Evolutionary conservation across 768 basidiomycete species (phyloP).

Genomic region (Fomitopsis pulvina): DNA sequence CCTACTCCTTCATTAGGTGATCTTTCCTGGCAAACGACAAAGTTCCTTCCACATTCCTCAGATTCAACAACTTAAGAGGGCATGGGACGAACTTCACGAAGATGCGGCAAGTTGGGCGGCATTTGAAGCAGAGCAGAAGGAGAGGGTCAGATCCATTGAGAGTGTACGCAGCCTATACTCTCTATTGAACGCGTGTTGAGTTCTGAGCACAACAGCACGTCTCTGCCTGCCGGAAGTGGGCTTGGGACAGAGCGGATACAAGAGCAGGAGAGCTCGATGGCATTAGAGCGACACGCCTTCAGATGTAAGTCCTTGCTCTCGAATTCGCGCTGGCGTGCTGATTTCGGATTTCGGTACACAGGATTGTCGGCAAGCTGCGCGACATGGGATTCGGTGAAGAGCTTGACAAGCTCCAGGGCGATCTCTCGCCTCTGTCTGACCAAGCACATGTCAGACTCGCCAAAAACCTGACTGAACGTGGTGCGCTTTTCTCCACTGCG

Average conservation of each 20-base stretch:
- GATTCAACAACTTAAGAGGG: neutral
- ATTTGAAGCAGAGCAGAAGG: neutral
- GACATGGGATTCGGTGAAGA: slow-evolving; percentile 6
- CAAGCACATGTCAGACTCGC: slow-evolving; percentile 3
- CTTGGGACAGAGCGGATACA: neutral
- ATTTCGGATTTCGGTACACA: neutral
- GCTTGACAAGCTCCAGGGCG: neutral
- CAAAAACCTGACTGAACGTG: slow-evolving; percentile 6
- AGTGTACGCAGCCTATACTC: neutral
- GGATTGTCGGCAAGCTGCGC: slow-evolving; percentile 1
- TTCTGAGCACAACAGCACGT: neutral
- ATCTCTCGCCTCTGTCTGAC: neutral
- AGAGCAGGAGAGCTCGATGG: neutral
- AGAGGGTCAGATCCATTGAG: neutral
- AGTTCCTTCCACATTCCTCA: neutral
- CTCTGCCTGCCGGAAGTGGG: neutral
- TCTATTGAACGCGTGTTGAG: too few species aligned
- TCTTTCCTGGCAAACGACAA: too few species aligned
- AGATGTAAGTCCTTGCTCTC: neutral
- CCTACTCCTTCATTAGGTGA: too few species aligned
- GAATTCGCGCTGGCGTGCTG: neutral
- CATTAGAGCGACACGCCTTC: neutral
- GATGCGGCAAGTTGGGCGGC: neutral
- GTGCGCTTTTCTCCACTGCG: neutral
- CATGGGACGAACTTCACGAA: neutral